Base-by-base conservation (phyloP, 2,329 filamentous ascomycete genomes). In the Neofusicoccum laricinum region DNA sequence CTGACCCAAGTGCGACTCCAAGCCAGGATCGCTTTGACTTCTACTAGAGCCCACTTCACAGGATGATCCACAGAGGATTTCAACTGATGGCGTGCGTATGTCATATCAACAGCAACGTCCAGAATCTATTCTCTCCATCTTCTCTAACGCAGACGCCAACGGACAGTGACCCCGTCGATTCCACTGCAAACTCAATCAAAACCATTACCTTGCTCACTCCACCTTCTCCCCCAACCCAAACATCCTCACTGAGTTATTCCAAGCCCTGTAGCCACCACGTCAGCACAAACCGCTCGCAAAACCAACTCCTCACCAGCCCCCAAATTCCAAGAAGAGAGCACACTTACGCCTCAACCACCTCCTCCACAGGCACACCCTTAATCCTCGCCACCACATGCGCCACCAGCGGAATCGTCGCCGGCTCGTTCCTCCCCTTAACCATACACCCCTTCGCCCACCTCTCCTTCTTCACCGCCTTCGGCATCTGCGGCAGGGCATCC, bases 401-500 rank as follows among this genome's bases (percentile, higher is more conserved):
- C 14, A 99, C 91, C 61, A 90, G 88, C 68, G 89, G 87, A 68
- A 99, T 97, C 61, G 86, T 90, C 70, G 90, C 93, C 10, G 94
- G 92, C 78, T 99, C 95, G 74, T 99, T 99, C 66, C 95, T 86
- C 0, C 94, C 92, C 79, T 98, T 99, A 61, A 99, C 86, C 91
- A 97, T 94, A 45, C 84, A 84, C 0, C 93, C 94, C 71, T 91
- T 87, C 49, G 86, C 85, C 90, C 93, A 99, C 76, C 91, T 96
- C 80, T 99, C 95, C 80, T 97, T 98, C 83, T 98, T 99, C 34
- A 97, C 90, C 4, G 88, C 84, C 78, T 91, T 96, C 70, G 89
- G 95, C 38, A 92, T 80, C 61, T 87, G 83, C 0, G 90, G 89
- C 1, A 90, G 25, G 25, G 4, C 7, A 30, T 30, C 86, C n/a